Conservation (phyloP, 768 basidiomycete species). For the Pleurotus tuber-regium region DNA sequence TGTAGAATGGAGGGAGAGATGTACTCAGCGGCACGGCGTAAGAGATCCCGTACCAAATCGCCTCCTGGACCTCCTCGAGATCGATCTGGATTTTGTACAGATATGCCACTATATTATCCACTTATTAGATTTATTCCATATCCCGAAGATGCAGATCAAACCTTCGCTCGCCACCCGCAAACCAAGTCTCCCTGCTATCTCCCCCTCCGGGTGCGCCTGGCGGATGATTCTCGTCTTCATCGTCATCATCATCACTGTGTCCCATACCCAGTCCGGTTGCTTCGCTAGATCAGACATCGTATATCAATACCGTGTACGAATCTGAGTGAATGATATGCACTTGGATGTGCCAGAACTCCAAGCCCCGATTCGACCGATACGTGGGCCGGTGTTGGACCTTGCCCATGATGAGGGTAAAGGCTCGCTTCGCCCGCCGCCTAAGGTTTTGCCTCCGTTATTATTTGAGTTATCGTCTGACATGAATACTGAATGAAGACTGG, state of each 20-base stretch:
- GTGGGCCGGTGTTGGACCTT: slow-evolving; percentile 32
- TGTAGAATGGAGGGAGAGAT: slow-evolving; percentile 26
- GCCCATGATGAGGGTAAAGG: slow-evolving; percentile 48
- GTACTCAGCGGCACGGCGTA: slow-evolving; percentile 81
- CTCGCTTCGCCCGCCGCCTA: slow-evolving; percentile 46
- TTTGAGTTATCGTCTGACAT: too few species aligned
- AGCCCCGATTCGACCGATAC: slow-evolving; percentile 54
- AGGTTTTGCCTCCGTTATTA: too few species aligned
- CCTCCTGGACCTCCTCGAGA: slow-evolving; percentile 48
- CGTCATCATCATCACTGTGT: slow-evolving; percentile 36
- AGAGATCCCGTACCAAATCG: slow-evolving; percentile 63
- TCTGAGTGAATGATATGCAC: slow-evolving; percentile 28
- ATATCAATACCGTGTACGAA: slow-evolving; percentile 7
- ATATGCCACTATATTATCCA: slow-evolving; percentile 64
- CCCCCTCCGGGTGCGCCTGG: slow-evolving; percentile 14
- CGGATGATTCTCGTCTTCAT: slow-evolving; percentile 37
- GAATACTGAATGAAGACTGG: too few species aligned
- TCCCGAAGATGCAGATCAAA: slow-evolving; percentile 23
- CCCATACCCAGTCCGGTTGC: slow-evolving; percentile 4
- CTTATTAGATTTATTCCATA: neutral
- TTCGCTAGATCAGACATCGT: neutral
- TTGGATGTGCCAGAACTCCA: slow-evolving; percentile 29
- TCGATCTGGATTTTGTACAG: slow-evolving; percentile 78
- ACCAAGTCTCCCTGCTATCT: slow-evolving; percentile 67
- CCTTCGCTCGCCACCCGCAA: slow-evolving; percentile 96